Evolutionary conservation across 345 rosid genomes (phyloP).

Genomic region (Syzygium aqueum): DNA sequence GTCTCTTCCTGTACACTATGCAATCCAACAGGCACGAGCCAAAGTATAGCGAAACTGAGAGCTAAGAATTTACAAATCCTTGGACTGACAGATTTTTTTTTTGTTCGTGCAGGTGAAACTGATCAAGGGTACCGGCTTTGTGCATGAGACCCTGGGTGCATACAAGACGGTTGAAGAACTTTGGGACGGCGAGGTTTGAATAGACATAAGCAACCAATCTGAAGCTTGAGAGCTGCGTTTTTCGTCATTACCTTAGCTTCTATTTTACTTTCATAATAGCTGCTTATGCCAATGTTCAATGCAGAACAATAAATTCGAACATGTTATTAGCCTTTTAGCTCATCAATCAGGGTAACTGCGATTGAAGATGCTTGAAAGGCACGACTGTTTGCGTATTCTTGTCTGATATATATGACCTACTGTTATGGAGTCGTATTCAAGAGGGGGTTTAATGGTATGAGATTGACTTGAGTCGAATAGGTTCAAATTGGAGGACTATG

Average conservation of each 20-base stretch:
- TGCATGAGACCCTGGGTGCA: constrained; percentile 41
- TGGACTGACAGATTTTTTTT: neutral
- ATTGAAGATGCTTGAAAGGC: neutral
- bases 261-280: neutral
- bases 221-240: neutral
- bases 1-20: neutral
- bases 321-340: neutral
- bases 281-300: neutral
- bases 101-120: constrained; percentile 47
- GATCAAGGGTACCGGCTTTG: constrained; percentile 42
- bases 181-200: constrained; percentile 87
- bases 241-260: neutral
- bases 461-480: too few relatives aligned
- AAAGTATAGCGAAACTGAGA: neutral
- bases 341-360: neutral
- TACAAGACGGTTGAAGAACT: constrained; percentile 61
- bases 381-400: neutral
- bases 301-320: neutral
- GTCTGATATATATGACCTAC: neutral
- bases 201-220: neutral
- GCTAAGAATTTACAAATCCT: neutral
- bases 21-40: neutral
- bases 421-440: neutral
- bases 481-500: neutral
- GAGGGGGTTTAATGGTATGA: too few relatives aligned